Conservation (phyloP, 2,329 filamentous ascomycete genomes). For the Arthrobotrys pseudoclavata region DNA sequence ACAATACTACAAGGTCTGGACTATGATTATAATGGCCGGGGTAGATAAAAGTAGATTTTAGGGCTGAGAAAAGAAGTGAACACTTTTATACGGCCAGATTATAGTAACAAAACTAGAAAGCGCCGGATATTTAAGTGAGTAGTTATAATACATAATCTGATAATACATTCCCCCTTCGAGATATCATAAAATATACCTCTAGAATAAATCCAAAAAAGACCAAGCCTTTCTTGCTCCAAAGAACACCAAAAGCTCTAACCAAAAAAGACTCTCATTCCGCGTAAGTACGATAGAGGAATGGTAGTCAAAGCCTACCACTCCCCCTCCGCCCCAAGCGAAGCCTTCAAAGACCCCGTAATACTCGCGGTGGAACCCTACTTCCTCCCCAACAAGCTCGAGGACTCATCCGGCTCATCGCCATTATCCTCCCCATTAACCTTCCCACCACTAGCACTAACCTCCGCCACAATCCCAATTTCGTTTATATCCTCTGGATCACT, state of each 20-base stretch:
- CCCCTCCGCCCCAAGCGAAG: constrained; percentile 12
- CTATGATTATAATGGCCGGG: too few species aligned
- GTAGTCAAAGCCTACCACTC: constrained; percentile 4
- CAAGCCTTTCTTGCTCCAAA: constrained; percentile 17
- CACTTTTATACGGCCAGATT: constrained; percentile 8
- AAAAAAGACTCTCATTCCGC: background rate
- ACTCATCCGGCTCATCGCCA: constrained; percentile 44
- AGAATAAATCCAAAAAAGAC: background rate
- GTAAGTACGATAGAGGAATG: background rate
- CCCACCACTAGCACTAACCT: background rate
- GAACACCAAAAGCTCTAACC: constrained; percentile 22
- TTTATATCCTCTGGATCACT: constrained; percentile 63
- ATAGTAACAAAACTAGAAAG: constrained; percentile 2
- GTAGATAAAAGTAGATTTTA: too few species aligned
- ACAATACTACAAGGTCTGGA: background rate
- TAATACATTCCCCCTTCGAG: constrained; percentile 16
- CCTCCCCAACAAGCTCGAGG: constrained; percentile 49
- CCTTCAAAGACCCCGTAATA: constrained; percentile 10
- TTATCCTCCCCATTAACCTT: background rate
- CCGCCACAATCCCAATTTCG: constrained; percentile 6
- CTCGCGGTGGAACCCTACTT: constrained; percentile 52
- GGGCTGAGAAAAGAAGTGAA: background rate
- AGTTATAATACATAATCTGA: constrained; percentile 27
- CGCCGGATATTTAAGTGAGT: background rate
- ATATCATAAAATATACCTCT: background rate